Conservation (phyloP, 192 early-diverging fungal genomes). For the Entomortierella chlamydospora region DNA sequence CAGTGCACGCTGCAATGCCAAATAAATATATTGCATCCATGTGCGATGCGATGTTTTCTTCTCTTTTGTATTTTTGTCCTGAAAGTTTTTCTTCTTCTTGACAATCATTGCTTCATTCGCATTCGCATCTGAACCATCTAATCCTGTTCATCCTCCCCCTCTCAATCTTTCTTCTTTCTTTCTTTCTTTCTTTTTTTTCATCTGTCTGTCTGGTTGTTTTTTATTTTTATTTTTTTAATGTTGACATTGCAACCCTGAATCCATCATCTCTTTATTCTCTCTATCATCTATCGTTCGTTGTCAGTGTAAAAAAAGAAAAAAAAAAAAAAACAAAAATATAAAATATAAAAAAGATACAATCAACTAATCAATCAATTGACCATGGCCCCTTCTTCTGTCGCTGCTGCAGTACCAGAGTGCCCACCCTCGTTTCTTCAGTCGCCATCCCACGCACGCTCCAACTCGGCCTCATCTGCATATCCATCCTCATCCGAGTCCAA, state of each 20-base stretch:
- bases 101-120: too few relatives aligned
- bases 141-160: constrained; percentile 1
- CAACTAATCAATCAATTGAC: too few relatives aligned
- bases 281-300: not conserved
- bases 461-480: constrained; percentile 9
- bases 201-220: not conserved
- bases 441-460: constrained; percentile 23
- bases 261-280: not conserved
- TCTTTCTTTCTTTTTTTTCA: not conserved
- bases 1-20: too few relatives aligned
- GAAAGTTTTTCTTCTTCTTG: too few relatives aligned
- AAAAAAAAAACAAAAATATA: not conserved
- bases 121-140: constrained; percentile 5
- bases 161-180: not conserved
- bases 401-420: not conserved
- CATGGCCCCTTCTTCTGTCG: not conserved
- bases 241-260: not conserved
- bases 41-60: too few relatives aligned
- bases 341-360: not conserved
- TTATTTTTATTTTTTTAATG: not conserved
- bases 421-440: constrained; percentile 17
- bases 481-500: not conserved
- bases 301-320: not conserved
- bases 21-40: too few relatives aligned
- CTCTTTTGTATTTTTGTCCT: too few relatives aligned